Evolutionary conservation across 805 yeast genomes (phyloP).

Genomic region (Candida odintsovae): DNA sequence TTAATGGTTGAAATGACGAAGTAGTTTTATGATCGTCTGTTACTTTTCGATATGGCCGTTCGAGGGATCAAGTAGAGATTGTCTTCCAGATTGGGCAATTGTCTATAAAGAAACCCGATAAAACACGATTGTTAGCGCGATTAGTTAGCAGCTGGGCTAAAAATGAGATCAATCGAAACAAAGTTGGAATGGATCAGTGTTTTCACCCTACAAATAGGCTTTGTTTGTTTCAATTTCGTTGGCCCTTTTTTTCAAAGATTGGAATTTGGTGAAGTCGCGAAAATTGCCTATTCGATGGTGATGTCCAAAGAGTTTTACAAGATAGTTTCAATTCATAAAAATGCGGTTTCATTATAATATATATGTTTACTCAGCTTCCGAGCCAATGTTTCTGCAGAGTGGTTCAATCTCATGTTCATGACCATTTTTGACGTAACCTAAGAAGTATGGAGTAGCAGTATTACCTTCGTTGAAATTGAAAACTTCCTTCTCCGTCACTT

Average conservation of each 20-base stretch:
- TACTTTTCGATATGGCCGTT: background rate
- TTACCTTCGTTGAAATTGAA: slow-evolving; percentile 61
- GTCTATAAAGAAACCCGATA: background rate
- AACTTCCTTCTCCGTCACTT: slow-evolving; percentile 61
- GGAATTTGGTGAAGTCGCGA: background rate
- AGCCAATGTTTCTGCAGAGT: slow-evolving; percentile 41
- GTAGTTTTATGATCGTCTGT: background rate
- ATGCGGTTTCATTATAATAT: background rate
- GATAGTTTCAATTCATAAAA: too few relatives aligned
- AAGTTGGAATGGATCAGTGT: background rate
- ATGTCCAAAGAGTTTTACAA: too few relatives aligned
- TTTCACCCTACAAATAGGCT: background rate
- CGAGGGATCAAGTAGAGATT: background rate
- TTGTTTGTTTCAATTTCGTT: background rate
- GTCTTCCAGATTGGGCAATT: background rate
- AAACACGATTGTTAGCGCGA: background rate
- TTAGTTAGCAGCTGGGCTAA: too few relatives aligned
- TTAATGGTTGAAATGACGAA: background rate
- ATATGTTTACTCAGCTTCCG: background rate
- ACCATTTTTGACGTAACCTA: slow-evolving; percentile 74
- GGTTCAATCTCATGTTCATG: slow-evolving; percentile 56
- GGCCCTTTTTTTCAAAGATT: background rate
- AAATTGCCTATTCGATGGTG: background rate
- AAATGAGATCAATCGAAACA: background rate
- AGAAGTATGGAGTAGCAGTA: slow-evolving; percentile 90